Evolutionary conservation across 1,284 basidiomycete species (phyloP), one percentile per base, ranked within the genome.

Genomic region (Leccinum pachyderme): DNA sequence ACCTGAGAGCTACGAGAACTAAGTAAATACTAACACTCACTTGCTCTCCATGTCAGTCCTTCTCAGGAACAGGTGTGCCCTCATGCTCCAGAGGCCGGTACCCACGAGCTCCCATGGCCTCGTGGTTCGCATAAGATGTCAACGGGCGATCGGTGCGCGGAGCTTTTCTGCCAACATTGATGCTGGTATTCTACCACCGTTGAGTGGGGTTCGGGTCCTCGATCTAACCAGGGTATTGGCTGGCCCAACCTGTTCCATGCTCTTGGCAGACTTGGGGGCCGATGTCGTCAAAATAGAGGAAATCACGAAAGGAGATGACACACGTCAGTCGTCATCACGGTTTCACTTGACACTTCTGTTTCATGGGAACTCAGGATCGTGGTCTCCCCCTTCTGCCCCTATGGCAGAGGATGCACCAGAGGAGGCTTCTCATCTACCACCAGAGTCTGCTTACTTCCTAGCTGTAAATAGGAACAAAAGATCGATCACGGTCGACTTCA

Each of bases 371-470:
- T 56, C 54, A 91, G 89, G 89, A 62, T 81, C 86, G 46, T 95
- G 89, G 93, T 74, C 76, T 48, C 92, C 93, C 3, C 92, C 93
- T 3, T 81, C 83, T 7, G 91, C 92, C 3, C 85, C 89, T 24
- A 64, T 83, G 18, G 65, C 75, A 4, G 64, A 77, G 7, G 71
- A 75, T 33, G 78, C 80, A 33, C 82, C 83, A 2, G 59, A 69
- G 25, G 81, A 80, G 55, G 72, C 86, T 1, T 70, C 79, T 7
- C 84, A 93, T 65, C 78, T 94, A 0, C 93, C 94, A 4, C 83
- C 93, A 8, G 95, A 98, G 71, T 92, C 91, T 3, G 93, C 95
- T 0, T 98, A 98, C 72, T 98, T 97, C 68, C 81, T 98, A 13
- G 82, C 87, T 2, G 86, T 84, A 1, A 98, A 98, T 71, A 79